phyloP scores from a whole-genome alignment of 306 rosid species.

The Senna siamea region DNA sequence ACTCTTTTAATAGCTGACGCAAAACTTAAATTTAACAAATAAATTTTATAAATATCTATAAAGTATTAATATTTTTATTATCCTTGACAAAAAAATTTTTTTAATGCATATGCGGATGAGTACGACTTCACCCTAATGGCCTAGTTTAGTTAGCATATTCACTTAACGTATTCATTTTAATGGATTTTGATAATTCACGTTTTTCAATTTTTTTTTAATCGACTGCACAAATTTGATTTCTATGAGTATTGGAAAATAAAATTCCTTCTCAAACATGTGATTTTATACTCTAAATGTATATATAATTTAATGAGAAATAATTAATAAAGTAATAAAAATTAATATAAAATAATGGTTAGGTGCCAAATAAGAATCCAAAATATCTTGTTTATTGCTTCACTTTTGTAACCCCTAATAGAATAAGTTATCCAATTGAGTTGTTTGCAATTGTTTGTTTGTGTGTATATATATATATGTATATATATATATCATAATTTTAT shows the following conservation, averaged over 20 bases:
- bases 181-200: neutral
- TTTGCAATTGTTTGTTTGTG: neutral
- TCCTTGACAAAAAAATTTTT: too few relatives aligned
- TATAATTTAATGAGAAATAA: neutral
- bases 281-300: neutral
- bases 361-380: neutral
- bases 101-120: too few relatives aligned
- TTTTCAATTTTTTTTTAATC: neutral
- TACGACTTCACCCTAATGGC: too few relatives aligned
- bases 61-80: too few relatives aligned
- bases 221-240: neutral
- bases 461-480: neutral
- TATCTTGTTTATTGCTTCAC: neutral
- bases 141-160: too few relatives aligned
- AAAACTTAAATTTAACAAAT: too few relatives aligned
- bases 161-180: neutral
- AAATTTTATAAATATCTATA: too few relatives aligned
- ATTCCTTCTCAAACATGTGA: neutral
- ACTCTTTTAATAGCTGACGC: too few relatives aligned
- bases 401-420: neutral
- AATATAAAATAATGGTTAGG: too few relatives aligned
- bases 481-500: neutral
- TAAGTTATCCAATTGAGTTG: neutral
- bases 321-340: too few relatives aligned
- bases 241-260: too few relatives aligned